Evolutionary conservation across 208 protist genomes (phyloP).

Genomic region (Entamoeba histolytica): DNA sequence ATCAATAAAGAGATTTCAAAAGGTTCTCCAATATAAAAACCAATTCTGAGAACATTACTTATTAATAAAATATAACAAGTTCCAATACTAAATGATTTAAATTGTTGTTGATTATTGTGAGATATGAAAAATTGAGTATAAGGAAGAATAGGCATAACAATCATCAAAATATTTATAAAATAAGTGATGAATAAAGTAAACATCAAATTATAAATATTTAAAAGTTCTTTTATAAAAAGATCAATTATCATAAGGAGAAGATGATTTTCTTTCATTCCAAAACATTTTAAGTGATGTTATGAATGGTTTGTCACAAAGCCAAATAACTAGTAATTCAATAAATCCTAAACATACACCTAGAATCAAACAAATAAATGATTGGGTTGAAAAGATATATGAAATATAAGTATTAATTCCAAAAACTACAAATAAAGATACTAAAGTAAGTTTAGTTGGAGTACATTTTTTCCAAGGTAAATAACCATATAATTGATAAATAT

Average conservation of each 20-base stretch:
- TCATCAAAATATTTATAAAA: background rate
- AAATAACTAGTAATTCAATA: background rate
- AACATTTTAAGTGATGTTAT: background rate
- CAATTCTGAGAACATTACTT: background rate
- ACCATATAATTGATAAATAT: background rate
- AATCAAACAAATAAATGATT: background rate
- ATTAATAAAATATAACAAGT: background rate
- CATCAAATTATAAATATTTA: no score
- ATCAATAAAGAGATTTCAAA: background rate
- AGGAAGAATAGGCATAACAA: background rate
- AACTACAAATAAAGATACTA: background rate
- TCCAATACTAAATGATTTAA: background rate
- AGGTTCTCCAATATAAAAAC: background rate
- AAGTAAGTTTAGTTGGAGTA: background rate
- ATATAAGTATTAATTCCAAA: background rate
- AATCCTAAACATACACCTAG: background rate
- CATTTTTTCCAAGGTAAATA: background rate
- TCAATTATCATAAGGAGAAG: no score
- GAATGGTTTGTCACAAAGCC: background rate
- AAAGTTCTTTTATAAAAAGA: no score
- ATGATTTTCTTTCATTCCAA: background rate
- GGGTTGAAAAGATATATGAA: background rate
- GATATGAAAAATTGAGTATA: background rate
- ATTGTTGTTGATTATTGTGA: background rate
- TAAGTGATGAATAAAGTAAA: no score